A percentile compares a stretch with the other conserved stretches of the same genome.
Evolutionary conservation across 108 stramenopile genomes (phyloP).

Genomic region (Cyclotella atomus): DNA sequence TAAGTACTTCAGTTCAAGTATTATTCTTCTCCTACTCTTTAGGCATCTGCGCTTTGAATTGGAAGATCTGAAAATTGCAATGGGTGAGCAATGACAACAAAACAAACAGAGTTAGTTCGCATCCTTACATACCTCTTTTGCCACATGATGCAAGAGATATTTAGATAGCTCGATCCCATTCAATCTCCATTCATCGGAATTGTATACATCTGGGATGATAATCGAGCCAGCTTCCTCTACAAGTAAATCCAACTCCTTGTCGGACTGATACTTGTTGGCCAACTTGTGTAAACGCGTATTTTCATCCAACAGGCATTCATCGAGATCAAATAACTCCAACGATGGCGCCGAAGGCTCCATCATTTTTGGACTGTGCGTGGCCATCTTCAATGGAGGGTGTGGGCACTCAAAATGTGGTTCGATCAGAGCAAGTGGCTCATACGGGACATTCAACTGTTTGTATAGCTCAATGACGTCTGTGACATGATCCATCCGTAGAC

Average conservation of each 20-base stretch:
- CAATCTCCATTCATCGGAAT: slow-evolving; percentile 19
- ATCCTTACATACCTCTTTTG: slow-evolving; percentile 13
- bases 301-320: slow-evolving; percentile 81
- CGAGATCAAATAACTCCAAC: slow-evolving; percentile 88
- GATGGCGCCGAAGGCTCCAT: slow-evolving; percentile 69
- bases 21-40: too few relatives aligned
- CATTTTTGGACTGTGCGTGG: slow-evolving; percentile 74
- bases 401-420: slow-evolving; percentile 85
- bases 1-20: too few relatives aligned
- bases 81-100: too few relatives aligned
- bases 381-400: slow-evolving; percentile 72
- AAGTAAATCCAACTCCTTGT: slow-evolving; percentile 69
- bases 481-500: slow-evolving; percentile 63
- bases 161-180: slow-evolving; percentile 39
- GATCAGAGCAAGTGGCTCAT: slow-evolving; percentile 77
- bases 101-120: too few relatives aligned
- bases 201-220: slow-evolving; percentile 48
- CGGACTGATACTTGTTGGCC: slow-evolving; percentile 70
- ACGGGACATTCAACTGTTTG: slow-evolving; percentile 65
- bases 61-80: too few relatives aligned
- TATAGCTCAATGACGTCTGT: slow-evolving; percentile 79
- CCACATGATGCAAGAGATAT: slow-evolving; percentile 32
- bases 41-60: too few relatives aligned
- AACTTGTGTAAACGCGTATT: slow-evolving; percentile 75
- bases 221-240: slow-evolving; percentile 73